These are phyloP conservation scores for Teratosphaeria epicoccoides DNA, from an alignment of 2,329 filamentous ascomycete species.

Conservation along the genomic window DNA sequence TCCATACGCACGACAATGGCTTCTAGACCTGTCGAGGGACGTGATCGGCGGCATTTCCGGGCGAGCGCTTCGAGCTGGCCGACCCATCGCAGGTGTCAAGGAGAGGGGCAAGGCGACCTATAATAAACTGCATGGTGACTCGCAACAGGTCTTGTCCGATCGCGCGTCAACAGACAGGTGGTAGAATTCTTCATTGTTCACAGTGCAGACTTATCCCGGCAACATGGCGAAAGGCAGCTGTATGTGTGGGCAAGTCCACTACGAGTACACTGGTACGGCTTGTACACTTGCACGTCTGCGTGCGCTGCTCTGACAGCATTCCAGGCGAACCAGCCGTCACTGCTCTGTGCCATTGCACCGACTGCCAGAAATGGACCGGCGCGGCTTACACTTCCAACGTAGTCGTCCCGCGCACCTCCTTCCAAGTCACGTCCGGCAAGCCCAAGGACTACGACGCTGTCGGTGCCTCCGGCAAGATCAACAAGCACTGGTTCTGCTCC, in stretches of 20 bases:
- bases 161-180: no score
- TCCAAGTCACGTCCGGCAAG: constrained; percentile 41
- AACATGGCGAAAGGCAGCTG: constrained; percentile 21
- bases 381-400: constrained; percentile 46
- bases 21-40: not conserved
- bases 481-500: constrained; percentile 46
- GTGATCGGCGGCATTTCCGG: not conserved
- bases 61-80: not conserved
- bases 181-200: no score
- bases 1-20: not conserved
- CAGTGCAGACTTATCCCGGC: no score
- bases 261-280: constrained; percentile 19
- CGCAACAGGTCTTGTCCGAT: no score
- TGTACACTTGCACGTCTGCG: no score
- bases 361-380: constrained; percentile 47
- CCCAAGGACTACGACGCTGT: constrained; percentile 39
- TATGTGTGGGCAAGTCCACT: constrained; percentile 21
- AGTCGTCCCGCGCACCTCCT: constrained; percentile 37
- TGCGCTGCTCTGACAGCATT: not conserved
- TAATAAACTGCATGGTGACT: no score
- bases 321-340: constrained; percentile 19
- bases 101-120: no score
- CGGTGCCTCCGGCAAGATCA: constrained; percentile 43
- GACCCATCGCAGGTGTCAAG: no score
- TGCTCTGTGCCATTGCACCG: constrained; percentile 37